phyloP scores from a whole-genome alignment of 352 stramenopile genomes.

The Phytophthora boehmeriae region DNA sequence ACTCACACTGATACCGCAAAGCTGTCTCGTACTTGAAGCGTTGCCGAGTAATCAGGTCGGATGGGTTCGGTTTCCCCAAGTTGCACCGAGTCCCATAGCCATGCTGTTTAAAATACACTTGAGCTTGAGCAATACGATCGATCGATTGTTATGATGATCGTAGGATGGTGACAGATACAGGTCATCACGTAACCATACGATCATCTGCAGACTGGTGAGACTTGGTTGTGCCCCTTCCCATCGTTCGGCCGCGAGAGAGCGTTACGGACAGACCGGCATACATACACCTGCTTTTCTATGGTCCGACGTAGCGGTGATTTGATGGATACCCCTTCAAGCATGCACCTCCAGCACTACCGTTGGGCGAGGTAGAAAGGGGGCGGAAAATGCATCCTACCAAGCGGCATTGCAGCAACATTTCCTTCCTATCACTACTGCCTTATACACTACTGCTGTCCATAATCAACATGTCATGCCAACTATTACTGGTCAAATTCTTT shows the following conservation, averaged over 20 bases:
- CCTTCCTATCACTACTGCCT: too few species aligned
- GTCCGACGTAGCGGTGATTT: slow-evolving; percentile 38
- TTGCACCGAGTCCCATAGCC: background rate
- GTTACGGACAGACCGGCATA: slow-evolving; percentile 1
- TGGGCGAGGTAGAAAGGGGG: slow-evolving; percentile 37
- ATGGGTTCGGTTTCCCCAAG: slow-evolving; percentile 7
- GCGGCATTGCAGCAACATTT: background rate
- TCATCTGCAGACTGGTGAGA: slow-evolving; percentile 11
- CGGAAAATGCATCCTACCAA: background rate
- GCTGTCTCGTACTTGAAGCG: background rate
- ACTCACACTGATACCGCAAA: background rate
- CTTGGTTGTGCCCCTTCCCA: slow-evolving; percentile 28
- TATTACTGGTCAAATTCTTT: too few species aligned
- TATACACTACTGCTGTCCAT: too few species aligned
- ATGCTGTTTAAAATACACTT: slow-evolving; percentile 3
- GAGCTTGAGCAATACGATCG: background rate
- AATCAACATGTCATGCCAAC: background rate
- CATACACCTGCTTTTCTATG: slow-evolving; percentile 22
- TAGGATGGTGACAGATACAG: background rate
- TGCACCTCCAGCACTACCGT: slow-evolving; percentile 12
- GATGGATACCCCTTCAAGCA: slow-evolving; percentile 33
- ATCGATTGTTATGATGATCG: background rate
- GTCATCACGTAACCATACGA: background rate
- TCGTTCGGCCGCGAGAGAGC: background rate
- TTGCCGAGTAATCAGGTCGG: background rate